A percentile compares a stretch with the other conserved stretches of the same genome.
These are phyloP conservation scores for Fragaria iinumae DNA, from an alignment of 306 rosid genomes.

Conservation along the genomic window DNA sequence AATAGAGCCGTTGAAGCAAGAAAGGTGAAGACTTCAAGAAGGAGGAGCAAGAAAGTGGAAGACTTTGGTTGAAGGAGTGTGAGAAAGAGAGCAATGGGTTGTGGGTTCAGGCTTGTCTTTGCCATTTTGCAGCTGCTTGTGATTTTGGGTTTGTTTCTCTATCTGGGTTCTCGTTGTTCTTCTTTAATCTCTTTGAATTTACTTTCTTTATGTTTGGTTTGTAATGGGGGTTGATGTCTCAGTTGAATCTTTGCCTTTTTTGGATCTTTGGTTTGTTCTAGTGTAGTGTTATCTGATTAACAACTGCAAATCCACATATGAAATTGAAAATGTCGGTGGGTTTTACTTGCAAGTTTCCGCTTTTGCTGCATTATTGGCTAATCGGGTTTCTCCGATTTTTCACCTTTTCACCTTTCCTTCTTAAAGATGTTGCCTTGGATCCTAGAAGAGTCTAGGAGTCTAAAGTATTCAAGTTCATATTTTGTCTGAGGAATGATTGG, in stretches of 20 bases:
- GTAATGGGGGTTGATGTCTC: slow-evolving; percentile 2
- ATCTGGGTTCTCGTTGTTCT: slow-evolving; percentile 18
- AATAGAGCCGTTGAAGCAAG: slow-evolving; percentile 43
- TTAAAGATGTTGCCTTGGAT: neutral
- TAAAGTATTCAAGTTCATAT: neutral
- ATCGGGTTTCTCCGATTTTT: neutral
- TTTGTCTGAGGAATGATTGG: neutral
- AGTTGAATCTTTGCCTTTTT: neutral
- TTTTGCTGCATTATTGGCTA: slow-evolving; percentile 1
- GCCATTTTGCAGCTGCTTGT: slow-evolving; percentile 46
- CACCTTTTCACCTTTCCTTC: neutral
- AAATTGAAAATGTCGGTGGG: slow-evolving; percentile 40
- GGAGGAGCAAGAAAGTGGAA: slow-evolving; percentile 19
- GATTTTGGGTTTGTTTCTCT: slow-evolving; percentile 64
- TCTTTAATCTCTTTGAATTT: neutral
- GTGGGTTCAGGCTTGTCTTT: slow-evolving; percentile 40
- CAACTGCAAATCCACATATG: neutral
- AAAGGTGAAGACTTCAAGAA: neutral
- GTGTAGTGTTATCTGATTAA: slow-evolving; percentile 4
- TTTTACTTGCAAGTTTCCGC: neutral
- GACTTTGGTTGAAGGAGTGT: slow-evolving; percentile 10
- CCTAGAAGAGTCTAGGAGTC: neutral
- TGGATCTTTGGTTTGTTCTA: slow-evolving; percentile 16
- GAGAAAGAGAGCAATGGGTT: slow-evolving; percentile 40
- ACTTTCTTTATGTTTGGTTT: neutral